Evolutionary conservation across 495 filamentous ascomycete genomes (phyloP).

Genomic region (Penicillium pancosmium): DNA sequence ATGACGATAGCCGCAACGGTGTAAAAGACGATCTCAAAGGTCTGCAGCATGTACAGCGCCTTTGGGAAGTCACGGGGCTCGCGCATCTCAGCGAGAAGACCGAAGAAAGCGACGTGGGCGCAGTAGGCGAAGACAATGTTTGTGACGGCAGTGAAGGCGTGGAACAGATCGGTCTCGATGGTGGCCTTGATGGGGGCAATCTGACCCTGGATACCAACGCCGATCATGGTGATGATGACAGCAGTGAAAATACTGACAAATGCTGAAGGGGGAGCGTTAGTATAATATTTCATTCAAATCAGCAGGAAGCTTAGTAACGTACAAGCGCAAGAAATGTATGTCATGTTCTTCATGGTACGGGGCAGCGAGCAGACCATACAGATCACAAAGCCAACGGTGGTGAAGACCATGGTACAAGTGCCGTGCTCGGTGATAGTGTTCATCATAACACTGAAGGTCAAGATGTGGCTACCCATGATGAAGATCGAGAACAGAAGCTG

Average conservation of each 20-base stretch:
- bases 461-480: slow-evolving; percentile 72
- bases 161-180: slow-evolving; percentile 29
- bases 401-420: slow-evolving; percentile 69
- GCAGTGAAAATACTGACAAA: slow-evolving; percentile 69
- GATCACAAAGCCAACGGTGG: slow-evolving; percentile 62
- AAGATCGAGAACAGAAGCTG: slow-evolving; percentile 71
- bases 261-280: slow-evolving; percentile 19
- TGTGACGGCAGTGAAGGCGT: slow-evolving; percentile 35
- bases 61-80: slow-evolving; percentile 66
- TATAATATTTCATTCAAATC: not conserved
- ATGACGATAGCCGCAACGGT: slow-evolving; percentile 48
- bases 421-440: slow-evolving; percentile 66
- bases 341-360: slow-evolving; percentile 62
- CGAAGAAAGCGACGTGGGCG: slow-evolving; percentile 67
- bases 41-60: slow-evolving; percentile 62
- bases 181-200: slow-evolving; percentile 23
- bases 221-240: slow-evolving; percentile 72
- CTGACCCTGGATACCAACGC: slow-evolving; percentile 50
- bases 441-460: slow-evolving; percentile 68
- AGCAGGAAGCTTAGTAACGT: slow-evolving; percentile 7
- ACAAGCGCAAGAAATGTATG: slow-evolving; percentile 61
- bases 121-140: slow-evolving; percentile 47
- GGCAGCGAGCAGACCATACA: slow-evolving; percentile 66
- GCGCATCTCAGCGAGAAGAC: slow-evolving; percentile 74
- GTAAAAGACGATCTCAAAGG: slow-evolving; percentile 67